These are phyloP conservation scores for Solanum neorickii DNA, from an alignment of 257 asterid genomes.

Conservation along the genomic window DNA sequence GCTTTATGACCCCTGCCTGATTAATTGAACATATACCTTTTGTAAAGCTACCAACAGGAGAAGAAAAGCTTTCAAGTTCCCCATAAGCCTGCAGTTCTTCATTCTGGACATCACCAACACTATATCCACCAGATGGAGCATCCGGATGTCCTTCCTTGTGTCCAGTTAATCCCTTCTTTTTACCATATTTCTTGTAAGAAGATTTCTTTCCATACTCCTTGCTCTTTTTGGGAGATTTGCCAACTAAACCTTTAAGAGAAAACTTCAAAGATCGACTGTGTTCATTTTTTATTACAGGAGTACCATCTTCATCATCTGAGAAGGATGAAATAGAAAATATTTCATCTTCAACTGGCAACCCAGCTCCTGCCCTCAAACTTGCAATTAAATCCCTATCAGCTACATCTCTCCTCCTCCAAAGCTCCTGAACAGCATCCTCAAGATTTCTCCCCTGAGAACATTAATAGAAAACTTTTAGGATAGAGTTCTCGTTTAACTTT, in stretches of 20 bases:
- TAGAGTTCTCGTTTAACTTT: not conserved
- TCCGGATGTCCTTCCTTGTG: slow-evolving; percentile 22
- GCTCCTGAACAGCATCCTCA: slow-evolving; percentile 97
- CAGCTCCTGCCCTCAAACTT: slow-evolving; percentile 86
- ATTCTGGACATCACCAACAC: slow-evolving; percentile 18
- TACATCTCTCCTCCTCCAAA: slow-evolving; percentile 91
- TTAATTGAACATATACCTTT: slow-evolving; percentile 35
- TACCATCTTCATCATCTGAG: slow-evolving; percentile 87
- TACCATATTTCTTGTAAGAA: slow-evolving; percentile 50
- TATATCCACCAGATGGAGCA: slow-evolving; percentile 18
- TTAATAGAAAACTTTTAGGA: not conserved
- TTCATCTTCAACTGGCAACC: slow-evolving; percentile 93
- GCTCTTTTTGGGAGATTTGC: slow-evolving; percentile 64
- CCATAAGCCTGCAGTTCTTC: slow-evolving; percentile 25
- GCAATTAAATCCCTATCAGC: slow-evolving; percentile 75
- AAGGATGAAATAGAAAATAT: slow-evolving; percentile 69
- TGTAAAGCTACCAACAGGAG: slow-evolving; percentile 51
- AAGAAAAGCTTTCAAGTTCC: slow-evolving; percentile 31
- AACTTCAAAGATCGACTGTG: slow-evolving; percentile 65
- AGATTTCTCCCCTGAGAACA: slow-evolving; percentile 52
- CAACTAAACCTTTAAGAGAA: slow-evolving; percentile 70
- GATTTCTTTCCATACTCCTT: slow-evolving; percentile 61
- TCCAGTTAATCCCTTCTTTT: slow-evolving; percentile 41
- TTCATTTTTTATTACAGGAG: slow-evolving; percentile 48
- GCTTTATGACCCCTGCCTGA: slow-evolving; percentile 35